Base-by-base conservation (phyloP, 2,329 filamentous ascomycete genomes). In the Cryphonectria parasitica region DNA sequence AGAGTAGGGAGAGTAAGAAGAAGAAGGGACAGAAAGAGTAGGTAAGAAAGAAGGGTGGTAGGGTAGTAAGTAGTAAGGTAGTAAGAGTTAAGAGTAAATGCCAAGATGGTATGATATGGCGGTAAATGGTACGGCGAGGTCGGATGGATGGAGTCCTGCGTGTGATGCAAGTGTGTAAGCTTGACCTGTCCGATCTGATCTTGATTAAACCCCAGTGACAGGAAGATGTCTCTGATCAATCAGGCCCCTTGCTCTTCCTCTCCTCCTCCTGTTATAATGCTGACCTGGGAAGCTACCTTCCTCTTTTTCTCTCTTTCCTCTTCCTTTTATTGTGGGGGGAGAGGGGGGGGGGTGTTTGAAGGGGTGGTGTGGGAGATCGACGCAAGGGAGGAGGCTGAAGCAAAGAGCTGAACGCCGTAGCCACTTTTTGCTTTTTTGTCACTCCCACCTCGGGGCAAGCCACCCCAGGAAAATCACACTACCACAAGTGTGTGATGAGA, bases 81-180 rank as follows among this genome's bases (percentile, higher is more conserved):
- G 36, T 39, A 49, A 49, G 45, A 49, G 31, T 25, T 58, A 13
- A 67, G 45, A 39, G 62, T 58, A 41, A 43, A 19, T 10, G 45
- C n/a, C n/a, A 66, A 36, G 13, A 49, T 25, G 6, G 64, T 25
- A 54, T 45, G 25, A 17, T 39, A 39, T 39, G 36, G 39, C 31
- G 31, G 66, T 52, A 11, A 43, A 28, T 41, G 45, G 45, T 49
- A 49, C 22, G 49, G 25, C 56, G 41, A 52, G 22, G 45, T 64
- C 15, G 58, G 62, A 45, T 54, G 41, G 49, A 3, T 49, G 45
- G 43, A 7, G 43, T 45, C 65, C 68, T 72, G 66, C 61, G 65
- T 62, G 36, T 62, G 36, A 74, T 76, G 75, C 77, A 68, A 73
- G 56, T 68, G 61, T 69, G 71, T 72, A 64, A 72, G 71, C 63